Evolutionary conservation across 2,329 filamentous ascomycete genomes (phyloP), one percentile per base, ranked within the genome.

Genomic region (Stachybotrys elegans): DNA sequence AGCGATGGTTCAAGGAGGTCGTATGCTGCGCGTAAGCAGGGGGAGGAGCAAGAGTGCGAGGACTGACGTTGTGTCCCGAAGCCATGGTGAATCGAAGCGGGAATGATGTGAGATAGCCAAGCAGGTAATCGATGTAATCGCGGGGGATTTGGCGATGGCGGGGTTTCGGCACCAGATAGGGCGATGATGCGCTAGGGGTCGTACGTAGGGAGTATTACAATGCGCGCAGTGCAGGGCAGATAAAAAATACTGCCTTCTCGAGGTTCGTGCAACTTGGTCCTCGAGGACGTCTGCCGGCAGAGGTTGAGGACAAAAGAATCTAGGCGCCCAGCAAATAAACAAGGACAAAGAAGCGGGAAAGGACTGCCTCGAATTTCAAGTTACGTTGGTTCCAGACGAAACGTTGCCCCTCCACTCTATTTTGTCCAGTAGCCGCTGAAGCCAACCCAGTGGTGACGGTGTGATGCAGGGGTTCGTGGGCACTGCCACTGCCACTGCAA

Each of bases 11-110:
- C 37, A 16, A n/a, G n/a, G n/a, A n/a, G n/a, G n/a, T n/a, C n/a
- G n/a, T n/a, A n/a, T n/a, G n/a, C n/a, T n/a, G n/a, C n/a, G n/a
- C n/a, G n/a, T n/a, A 27, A 29, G 19, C n/a, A 35, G 20, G 13
- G 32, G n/a, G 25, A 27, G 21, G 13, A 37, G 14, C 32, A 38
- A 19, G 22, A 11, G 14, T 6, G 12, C 17, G 16, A 35, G 5
- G 13, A 45, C 60, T 48, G 47, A 63, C 61, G 51, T 61, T 63
- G 49, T 58, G 56, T n/a, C 55, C 51, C 20, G 57, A 61, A 48
- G 61, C 49, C 60, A 63, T 63, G 22, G 36, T 43, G 44, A 43
- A 25, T n/a, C n/a, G n/a, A n/a, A n/a, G n/a, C n/a, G n/a, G n/a
- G n/a, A n/a, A n/a, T n/a, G n/a, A n/a, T n/a, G n/a, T n/a, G n/a